Evolutionary conservation across 345 rosid species (phyloP), one percentile per base, ranked within the genome.

Genomic region (Salix udensis): DNA sequence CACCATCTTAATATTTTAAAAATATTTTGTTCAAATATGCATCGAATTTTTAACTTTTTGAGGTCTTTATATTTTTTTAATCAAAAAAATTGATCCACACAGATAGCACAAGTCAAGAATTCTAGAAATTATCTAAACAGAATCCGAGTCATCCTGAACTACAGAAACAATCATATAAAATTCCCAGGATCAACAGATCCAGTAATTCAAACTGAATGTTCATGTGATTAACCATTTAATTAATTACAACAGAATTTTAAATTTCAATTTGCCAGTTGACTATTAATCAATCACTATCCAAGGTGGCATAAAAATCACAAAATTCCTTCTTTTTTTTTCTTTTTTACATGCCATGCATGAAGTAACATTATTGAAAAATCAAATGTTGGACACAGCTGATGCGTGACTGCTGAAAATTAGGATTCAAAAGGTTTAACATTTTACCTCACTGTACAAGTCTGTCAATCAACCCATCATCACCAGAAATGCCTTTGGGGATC

Each of bases 361-460:
- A 83, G 78, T 44, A 85, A 79, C 55, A 69, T 65, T 78, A 74
- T 65, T 19, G 39, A 65, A 68, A 82, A 77, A 82, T 31, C 65
- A 72, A 78, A 71, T 68, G 84, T 75, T 73, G 70, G 78, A 71
- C 80, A 68, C 60, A 67, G 67, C 82, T 70, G 48, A 79, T 19
- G 58, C 55, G 76, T 21, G 67, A 62, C 64, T 78, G 28, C 28
- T 58, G 78, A 75, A 77, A 83, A 80, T 74, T 82, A 80, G 81
- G 64, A 68, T 73, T 74, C 52, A 72, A 78, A n/a, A 69, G 80
- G 77, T 74, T 72, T 69, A 76, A 67, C 81, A 73, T 64, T 80
- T 88, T 88, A 84, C 90, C 90, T 87, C 89, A 87, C 91, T 88
- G 89, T 89, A 90, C 91, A 90, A 74, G 67, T 70, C 85, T 65